Base-by-base conservation (phyloP, 31 red algal genomes). In the Pterothamnion heteromorphum region DNA sequence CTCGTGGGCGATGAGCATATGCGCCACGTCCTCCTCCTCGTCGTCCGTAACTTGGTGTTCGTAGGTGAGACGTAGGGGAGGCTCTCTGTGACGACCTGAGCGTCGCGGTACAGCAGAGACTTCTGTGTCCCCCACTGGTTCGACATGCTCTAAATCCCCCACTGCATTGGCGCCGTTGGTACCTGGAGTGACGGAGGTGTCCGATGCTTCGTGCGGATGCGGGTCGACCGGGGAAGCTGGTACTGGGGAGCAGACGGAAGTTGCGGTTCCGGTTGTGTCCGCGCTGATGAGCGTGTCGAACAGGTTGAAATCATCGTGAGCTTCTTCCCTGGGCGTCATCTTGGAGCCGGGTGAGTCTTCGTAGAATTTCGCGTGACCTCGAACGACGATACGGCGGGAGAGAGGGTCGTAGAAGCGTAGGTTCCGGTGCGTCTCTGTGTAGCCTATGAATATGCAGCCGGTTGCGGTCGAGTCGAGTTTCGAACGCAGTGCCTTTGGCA, bases 391-490 rank as follows among this genome's bases (percentile, higher is more conserved):
- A 3, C 9, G 36, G 5, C 80, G 31, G 1, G 80, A 76, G 1
- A 2, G 1, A 3, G 3, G 1, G 5, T 76, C 30, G 72, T 2
- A 76, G 3, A 76, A 76, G 3, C 5, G 23, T 2, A 3, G 5
- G 2, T 76, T 76, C 5, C 72, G 23, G 2, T 3, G 3, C 72
- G 72, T 76, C 38, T 41, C 38, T 41, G 38, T 41, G 9, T 90
- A 90, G 35, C 87, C 21, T 1, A 90, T 2, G 64, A 90, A 72
- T 90, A 58, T 58, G 32, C 87, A 90, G 44, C 23, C 1, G 44
- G 44, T 90, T 2, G 87, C 35, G 4, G 33, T 90, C 1, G 35
- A 27, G 58, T 90, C 21, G 43, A 44, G 74, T 57, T 90, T 90
- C 38, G 44, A 74, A 37, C 87, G 44, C 33, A 2, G 0, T 31